Conservation (phyloP, 768 basidiomycete genomes). For the Phlebiopsis flavidoalba region DNA sequence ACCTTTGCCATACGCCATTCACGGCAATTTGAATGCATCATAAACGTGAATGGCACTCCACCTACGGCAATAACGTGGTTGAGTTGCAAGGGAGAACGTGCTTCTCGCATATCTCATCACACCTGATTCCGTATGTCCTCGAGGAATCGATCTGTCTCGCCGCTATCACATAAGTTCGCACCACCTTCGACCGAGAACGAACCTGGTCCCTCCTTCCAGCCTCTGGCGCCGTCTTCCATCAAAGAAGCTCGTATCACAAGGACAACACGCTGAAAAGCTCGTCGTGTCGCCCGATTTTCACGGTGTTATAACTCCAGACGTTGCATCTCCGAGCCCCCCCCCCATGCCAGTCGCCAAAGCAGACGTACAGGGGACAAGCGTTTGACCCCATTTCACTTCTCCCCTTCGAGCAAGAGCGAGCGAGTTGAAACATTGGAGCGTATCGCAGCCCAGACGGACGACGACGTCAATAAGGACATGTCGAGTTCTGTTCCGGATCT, state of each 20-base stretch:
- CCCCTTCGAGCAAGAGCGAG: conserved; percentile 43
- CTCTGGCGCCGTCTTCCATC: background rate
- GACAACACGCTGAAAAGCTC: background rate
- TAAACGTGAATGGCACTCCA: no score
- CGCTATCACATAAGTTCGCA: conserved; percentile 47
- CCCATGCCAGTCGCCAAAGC: conserved; percentile 63
- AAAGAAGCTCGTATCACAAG: background rate
- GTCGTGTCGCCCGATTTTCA: conserved; percentile 6
- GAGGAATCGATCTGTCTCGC: conserved; percentile 59
- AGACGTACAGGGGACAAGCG: conserved; percentile 45
- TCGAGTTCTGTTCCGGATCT: conserved; percentile 15
- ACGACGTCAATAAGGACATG: conserved; percentile 22
- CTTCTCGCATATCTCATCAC: conserved; percentile 55
- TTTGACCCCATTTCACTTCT: conserved; percentile 34
- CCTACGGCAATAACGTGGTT: conserved; percentile 34
- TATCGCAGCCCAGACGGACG: conserved; percentile 58
- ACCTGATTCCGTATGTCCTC: conserved; percentile 51
- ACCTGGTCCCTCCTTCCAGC: background rate
- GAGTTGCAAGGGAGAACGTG: conserved; percentile 59
- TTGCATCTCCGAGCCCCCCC: conserved; percentile 63
- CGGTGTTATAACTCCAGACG: conserved; percentile 23
- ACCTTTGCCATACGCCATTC: no score
- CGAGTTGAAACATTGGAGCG: conserved; percentile 67
- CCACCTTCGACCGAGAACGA: background rate
- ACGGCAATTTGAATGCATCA: no score